phyloP scores from a whole-genome alignment of 1,284 basidiomycete genomes.

The Filobasidium uniguttulatum region DNA sequence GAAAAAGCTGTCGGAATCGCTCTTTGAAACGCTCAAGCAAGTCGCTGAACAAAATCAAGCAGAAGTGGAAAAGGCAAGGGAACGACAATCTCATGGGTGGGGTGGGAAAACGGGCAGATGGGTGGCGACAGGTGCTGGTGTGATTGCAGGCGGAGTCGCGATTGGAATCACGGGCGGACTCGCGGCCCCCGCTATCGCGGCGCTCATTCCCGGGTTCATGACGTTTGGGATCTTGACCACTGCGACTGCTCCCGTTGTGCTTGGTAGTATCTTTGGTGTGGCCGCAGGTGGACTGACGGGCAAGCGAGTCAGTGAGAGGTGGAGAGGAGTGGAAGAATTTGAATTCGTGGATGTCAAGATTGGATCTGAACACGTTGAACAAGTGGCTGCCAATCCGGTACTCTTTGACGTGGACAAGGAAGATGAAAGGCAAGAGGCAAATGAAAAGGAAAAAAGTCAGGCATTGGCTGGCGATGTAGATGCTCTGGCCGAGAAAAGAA shows the following conservation, averaged over 20 bases:
- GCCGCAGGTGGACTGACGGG: conserved; percentile 42
- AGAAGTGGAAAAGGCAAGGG: conserved; percentile 34
- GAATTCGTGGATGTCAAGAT: conserved; percentile 39
- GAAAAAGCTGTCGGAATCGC: conserved; percentile 28
- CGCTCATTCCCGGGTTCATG: conserved; percentile 38
- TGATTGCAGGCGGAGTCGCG: conserved; percentile 37
- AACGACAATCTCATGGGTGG: conserved; percentile 37
- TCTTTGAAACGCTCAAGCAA: conserved; percentile 35
- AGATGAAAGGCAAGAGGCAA: not conserved
- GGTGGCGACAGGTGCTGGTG: conserved; percentile 41
- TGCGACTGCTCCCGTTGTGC: conserved; percentile 38
- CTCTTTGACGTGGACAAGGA: not conserved
- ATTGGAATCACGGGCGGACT: conserved; percentile 44
- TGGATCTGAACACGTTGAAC: conserved; percentile 21
- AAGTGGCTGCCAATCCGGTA: not conserved
- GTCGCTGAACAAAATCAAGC: conserved; percentile 16
- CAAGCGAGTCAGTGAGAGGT: conserved; percentile 39
- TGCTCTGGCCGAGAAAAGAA: too few species aligned
- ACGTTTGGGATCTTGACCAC: conserved; percentile 35
- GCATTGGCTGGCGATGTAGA: too few species aligned
- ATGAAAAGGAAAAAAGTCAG: too few species aligned
- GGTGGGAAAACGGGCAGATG: conserved; percentile 38
- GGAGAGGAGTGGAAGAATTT: conserved; percentile 43
- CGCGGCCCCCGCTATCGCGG: conserved; percentile 42
- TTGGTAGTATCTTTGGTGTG: conserved; percentile 43